A percentile compares a stretch with the other conserved stretches of the same genome.
These are phyloP conservation scores for Blastobotrys buckinghamii DNA, from an alignment of 1,139 yeast species.

Conservation along the genomic window DNA sequence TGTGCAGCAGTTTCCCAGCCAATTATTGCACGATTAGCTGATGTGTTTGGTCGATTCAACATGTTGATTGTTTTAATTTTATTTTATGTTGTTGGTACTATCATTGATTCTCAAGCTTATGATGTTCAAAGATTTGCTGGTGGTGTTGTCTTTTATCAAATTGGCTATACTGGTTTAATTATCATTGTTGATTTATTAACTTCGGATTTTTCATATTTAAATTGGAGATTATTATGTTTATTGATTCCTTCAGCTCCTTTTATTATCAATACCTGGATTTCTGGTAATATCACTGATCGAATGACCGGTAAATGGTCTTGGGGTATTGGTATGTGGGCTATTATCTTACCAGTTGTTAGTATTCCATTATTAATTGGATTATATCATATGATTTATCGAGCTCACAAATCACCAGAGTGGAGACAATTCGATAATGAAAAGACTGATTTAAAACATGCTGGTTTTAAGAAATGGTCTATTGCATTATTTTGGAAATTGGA, in stretches of 20 bases:
- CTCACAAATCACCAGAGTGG: slow-evolving; percentile 48
- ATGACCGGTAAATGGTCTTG: slow-evolving; percentile 50
- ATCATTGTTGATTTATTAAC: slow-evolving; percentile 50
- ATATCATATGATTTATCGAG: slow-evolving; percentile 49
- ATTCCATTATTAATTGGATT: slow-evolving; percentile 52
- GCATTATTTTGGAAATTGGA: slow-evolving; percentile 46
- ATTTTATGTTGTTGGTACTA: slow-evolving; percentile 63
- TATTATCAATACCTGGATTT: slow-evolving; percentile 69
- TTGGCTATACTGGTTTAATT: slow-evolving; percentile 62
- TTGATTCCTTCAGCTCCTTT: slow-evolving; percentile 63
- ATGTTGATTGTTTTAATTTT: slow-evolving; percentile 48
- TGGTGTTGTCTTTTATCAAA: slow-evolving; percentile 65
- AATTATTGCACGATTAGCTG: slow-evolving; percentile 60
- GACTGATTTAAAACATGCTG: slow-evolving; percentile 26
- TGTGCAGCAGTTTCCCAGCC: slow-evolving; percentile 70
- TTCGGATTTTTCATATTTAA: slow-evolving; percentile 60
- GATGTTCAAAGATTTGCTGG: slow-evolving; percentile 64
- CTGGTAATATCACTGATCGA: slow-evolving; percentile 48
- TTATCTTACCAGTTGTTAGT: slow-evolving; percentile 58
- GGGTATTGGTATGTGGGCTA: slow-evolving; percentile 77
- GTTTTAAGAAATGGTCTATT: slow-evolving; percentile 26
- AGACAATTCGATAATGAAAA: slow-evolving; percentile 25
- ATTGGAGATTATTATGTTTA: slow-evolving; percentile 61
- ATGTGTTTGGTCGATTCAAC: slow-evolving; percentile 62
- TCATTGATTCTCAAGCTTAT: slow-evolving; percentile 61